Base-by-base conservation (phyloP, 129 eudicot genomes). In the Centaurea solstitialis region DNA sequence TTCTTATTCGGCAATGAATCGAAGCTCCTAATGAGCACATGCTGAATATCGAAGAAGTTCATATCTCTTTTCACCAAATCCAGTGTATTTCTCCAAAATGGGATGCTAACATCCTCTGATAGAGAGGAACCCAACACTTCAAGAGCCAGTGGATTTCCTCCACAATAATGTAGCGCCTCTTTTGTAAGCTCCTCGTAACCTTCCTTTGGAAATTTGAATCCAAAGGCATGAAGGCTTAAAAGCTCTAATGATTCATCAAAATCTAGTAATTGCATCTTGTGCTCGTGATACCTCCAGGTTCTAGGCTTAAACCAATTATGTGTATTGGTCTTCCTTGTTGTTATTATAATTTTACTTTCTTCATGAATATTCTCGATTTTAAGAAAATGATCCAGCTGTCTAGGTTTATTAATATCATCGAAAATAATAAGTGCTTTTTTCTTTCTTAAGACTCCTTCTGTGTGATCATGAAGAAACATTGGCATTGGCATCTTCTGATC, bases 171-270 rank as follows among this genome's bases (percentile, higher is more conserved):
- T 15, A 79, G 8, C 0, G 24, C 77, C 59, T 73, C 18, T 65
- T 2, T 2, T 24, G 87, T 82, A 18, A 74, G 76, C 11, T 71
- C 76, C 78, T 15, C 11, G 35, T 75, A 86, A 35, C 57, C 74
- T 43, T 24, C 64, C 6, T 0, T 26, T 0, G 81, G 84, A 20
- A 17, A 7, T 24, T 53, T 66, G 45, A 75, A 66, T 80, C 80
- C 43, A 28, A 88, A 80, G 72, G 89, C 92, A 83, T 85, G 86
- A 79, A 23, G 53, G 62, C 86, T 65, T 24, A 88, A 83, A 17
- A 88, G 83, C 77, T 77, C 79, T 0, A 80, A 7, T 4, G 89
- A 88, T 18, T 85, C 87, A 26, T 2, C 24, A 4, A 13, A 43
- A 18, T 76, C 33, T 37, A 88, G 1, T 22, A 22, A n/a, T 23